Evolutionary conservation across 31 red algal genomes (phyloP), one percentile per base, ranked within the genome.

Genomic region (Endocladia muricata): DNA sequence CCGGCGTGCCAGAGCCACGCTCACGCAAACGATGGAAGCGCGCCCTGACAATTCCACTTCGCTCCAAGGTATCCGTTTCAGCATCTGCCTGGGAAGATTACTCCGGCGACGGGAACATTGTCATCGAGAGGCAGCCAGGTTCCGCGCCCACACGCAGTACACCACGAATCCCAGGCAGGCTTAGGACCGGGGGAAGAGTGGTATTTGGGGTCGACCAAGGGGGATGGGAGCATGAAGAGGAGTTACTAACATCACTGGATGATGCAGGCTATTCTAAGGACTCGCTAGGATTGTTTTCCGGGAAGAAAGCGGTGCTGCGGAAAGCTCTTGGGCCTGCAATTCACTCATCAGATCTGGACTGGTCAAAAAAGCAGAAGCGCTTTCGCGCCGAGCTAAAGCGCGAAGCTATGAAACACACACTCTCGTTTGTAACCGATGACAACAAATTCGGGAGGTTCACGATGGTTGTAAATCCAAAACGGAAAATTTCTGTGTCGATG

Each of bases 81-180:
- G 61, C 61, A n/a, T 33, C 33, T 34, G 61, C 61, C 21, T 29
- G 33, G 61, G 61, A 67, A 33, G 61, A 67, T 34, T 8, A 19
- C 17, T 34, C 23, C 3, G 61, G 61, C 61, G 0, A 67, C 3
- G 61, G 61, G n/a, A 32, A 19, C 4, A 5, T 67, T 34, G 3
- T 33, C 6, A 21, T 28, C 61, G 19, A 67, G 25, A 6, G 25
- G 4, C 9, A 37, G 4, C 55, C 55, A 11, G 25, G 25, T 28
- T 4, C 55, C 13, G 55, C 55, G 3, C n/a, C 55, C 4, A 58
- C 55, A 15, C 55, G 32, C 4, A 4, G 6, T 19, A 52, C 47
- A 52, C 47, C 47, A 52, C 47, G 19, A 52, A 52, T n/a, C n/a
- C n/a, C n/a, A n/a, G n/a, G n/a, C n/a, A n/a, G n/a, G n/a, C n/a